Evolutionary conservation across 2,329 filamentous ascomycete species (phyloP).

Genomic region (Fusarium domesticum): DNA sequence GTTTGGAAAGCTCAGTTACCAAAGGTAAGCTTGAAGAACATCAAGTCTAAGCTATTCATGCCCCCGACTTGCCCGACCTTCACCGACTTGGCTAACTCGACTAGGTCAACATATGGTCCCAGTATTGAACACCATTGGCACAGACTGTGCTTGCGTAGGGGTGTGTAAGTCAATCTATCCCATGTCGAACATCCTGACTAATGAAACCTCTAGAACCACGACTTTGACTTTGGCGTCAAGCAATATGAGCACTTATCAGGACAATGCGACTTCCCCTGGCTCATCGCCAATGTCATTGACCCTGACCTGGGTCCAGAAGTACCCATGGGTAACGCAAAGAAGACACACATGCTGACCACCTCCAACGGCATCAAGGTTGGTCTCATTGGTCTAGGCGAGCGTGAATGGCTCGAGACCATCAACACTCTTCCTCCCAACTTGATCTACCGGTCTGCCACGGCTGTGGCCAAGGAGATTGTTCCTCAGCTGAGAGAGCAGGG

Average conservation of each 20-base stretch:
- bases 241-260: conserved; percentile 72
- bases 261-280: conserved; percentile 83
- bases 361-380: conserved; percentile 85
- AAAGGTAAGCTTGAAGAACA: conserved; percentile 58
- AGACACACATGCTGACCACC: conserved; percentile 72
- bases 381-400: conserved; percentile 79
- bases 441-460: conserved; percentile 74
- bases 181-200: conserved; percentile 12
- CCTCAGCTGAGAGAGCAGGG: conserved; percentile 71
- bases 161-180: conserved; percentile 47
- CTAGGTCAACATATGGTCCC: conserved; percentile 81
- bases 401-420: conserved; percentile 87
- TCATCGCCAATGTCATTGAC: conserved; percentile 84
- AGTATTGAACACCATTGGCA: conserved; percentile 73
- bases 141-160: conserved; percentile 77
- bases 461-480: conserved; percentile 72
- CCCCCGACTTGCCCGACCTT: not conserved
- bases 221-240: conserved; percentile 84
- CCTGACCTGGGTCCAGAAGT: conserved; percentile 72
- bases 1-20: conserved; percentile 81
- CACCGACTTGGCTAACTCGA: conserved; percentile 1
- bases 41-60: not conserved
- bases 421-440: conserved; percentile 80
- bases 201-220: conserved; percentile 64
- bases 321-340: conserved; percentile 71